phyloP scores from a whole-genome alignment of 805 yeast species.

The Lachancea waltii region DNA sequence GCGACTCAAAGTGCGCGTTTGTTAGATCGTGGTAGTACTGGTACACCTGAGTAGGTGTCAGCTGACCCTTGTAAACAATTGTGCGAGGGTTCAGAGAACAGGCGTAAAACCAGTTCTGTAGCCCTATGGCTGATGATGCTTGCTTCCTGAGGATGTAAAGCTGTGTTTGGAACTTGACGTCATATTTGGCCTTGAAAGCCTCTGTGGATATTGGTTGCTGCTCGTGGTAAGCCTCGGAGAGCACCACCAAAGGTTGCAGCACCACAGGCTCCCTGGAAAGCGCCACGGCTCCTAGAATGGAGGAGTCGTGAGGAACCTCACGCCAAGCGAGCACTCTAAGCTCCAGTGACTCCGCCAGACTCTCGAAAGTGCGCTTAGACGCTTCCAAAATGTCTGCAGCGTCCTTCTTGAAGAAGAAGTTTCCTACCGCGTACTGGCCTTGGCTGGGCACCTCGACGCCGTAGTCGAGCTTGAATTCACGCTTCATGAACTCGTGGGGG shows the following conservation, averaged over 20 bases:
- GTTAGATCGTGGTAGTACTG: conserved; percentile 88
- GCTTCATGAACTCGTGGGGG: conserved; percentile 78
- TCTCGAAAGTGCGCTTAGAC: conserved; percentile 72
- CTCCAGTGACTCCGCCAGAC: conserved; percentile 68
- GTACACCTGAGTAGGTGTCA: conserved; percentile 94
- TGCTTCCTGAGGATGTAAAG: conserved; percentile 83
- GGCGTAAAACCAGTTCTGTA: conserved; percentile 96
- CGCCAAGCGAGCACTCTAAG: conserved; percentile 91
- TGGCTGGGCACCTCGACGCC: conserved; percentile 61
- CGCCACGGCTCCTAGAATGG: conserved; percentile 92
- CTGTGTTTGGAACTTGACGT: conserved; percentile 70
- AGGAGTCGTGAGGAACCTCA: conserved; percentile 88
- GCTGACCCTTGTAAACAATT: conserved; percentile 95
- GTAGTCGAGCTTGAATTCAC: conserved; percentile 74
- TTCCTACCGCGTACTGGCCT: conserved; percentile 94
- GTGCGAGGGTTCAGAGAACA: conserved; percentile 84
- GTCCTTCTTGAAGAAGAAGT: conserved; percentile 87
- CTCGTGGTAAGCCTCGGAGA: conserved; percentile 38
- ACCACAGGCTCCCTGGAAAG: conserved; percentile 86
- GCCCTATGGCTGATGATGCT: conserved; percentile 82
- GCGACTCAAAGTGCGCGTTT: conserved; percentile 88
- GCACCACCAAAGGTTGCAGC: conserved; percentile 87
- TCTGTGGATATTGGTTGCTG: conserved; percentile 37
- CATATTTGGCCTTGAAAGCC: conserved; percentile 51
- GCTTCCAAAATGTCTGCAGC: conserved; percentile 55